Percentiles rank a stretch among this genome's conserved stretches.
These are phyloP conservation scores for Malassezia brasiliensis DNA, from an alignment of 1,284 basidiomycete species.

Conservation along the genomic window DNA sequence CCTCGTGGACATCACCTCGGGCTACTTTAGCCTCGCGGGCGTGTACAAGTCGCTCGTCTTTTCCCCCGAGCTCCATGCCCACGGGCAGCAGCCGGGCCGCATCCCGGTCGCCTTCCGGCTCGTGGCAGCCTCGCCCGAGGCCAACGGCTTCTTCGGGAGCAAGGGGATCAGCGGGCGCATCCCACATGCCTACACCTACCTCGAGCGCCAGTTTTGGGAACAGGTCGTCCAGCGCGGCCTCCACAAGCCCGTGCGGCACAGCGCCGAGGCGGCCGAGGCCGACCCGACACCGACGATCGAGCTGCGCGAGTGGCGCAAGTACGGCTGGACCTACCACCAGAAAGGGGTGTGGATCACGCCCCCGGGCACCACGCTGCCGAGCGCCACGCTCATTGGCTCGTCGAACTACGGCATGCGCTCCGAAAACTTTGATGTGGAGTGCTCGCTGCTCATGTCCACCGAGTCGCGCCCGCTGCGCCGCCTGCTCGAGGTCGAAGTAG, in stretches of 20 bases:
- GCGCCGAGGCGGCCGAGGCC: not conserved
- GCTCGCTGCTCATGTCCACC: constrained; percentile 75
- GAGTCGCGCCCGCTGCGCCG: constrained; percentile 18
- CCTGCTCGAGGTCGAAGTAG: constrained; percentile 52
- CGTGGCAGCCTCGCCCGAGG: constrained; percentile 72
- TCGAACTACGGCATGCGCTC: constrained; percentile 91
- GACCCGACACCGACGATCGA: constrained; percentile 52
- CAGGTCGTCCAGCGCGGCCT: constrained; percentile 48
- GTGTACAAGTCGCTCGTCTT: constrained; percentile 55
- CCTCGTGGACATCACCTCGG: constrained; percentile 58
- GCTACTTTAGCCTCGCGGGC: constrained; percentile 81
- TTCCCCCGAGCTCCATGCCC: constrained; percentile 19
- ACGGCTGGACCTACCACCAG: constrained; percentile 99
- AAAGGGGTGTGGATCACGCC: constrained; percentile 28
- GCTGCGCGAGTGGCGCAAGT: constrained; percentile 73
- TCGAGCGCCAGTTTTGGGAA: constrained; percentile 74
- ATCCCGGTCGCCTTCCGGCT: constrained; percentile 56
- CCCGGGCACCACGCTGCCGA: constrained; percentile 10
- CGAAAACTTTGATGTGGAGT: constrained; percentile 79
- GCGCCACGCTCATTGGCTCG: constrained; percentile 73
- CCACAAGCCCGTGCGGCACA: constrained; percentile 49
- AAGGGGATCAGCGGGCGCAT: constrained; percentile 80
- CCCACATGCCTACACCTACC: constrained; percentile 84
- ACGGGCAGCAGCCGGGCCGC: not conserved
- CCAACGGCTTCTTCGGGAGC: constrained; percentile 85